Base-by-base conservation (phyloP, 2,329 filamentous ascomycete genomes). In the Trichoderma aggressivum region DNA sequence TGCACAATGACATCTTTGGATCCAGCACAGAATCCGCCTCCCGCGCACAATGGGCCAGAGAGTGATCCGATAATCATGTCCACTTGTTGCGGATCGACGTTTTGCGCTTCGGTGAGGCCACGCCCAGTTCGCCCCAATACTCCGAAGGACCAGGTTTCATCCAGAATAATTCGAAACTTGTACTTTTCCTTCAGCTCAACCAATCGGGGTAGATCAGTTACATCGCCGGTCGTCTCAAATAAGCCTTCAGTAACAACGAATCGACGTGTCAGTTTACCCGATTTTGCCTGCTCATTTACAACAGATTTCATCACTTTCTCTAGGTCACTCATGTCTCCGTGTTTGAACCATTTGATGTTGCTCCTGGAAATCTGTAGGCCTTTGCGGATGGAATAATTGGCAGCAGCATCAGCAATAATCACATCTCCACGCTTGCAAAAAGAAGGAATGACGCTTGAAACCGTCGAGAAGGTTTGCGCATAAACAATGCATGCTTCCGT, bases 11-110 rank as follows among this genome's bases (percentile, higher is more conserved):
- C 94, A 79, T 98, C 96, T 74, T 91, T 91, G 50, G 91, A 91
- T 21, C 94, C 95, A 18, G 95, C 94, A 80, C 96, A 99, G 85
- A 99, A 99, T 18, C 96, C 96, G 75, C 97, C 96, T 70, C 94
- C 95, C 11, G 93, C 94, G 78, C 95, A 96, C 47, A 99, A 86
- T 18, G 94, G 92, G 2, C 96, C 95, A 14, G 95, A 91, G 59
- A 99, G 89, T 43, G 94, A 97, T 56, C 97, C 96, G 66, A 98
- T 89, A 75, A 99, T 95, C 94, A 99, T 98, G 83, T 99, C 96
- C 63, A 99, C 91, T 79, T 97, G 92, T 11, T 91, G 89, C 0
- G 95, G 90, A 79, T 98, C 96, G 21, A 99, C 95, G 76, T 98
- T 97, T 79, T 98, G 96, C 7, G 95, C 93, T 84, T 99, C 97